Base-by-base conservation (phyloP, 352 stramenopile species). In the Phytophthora cactorum region DNA sequence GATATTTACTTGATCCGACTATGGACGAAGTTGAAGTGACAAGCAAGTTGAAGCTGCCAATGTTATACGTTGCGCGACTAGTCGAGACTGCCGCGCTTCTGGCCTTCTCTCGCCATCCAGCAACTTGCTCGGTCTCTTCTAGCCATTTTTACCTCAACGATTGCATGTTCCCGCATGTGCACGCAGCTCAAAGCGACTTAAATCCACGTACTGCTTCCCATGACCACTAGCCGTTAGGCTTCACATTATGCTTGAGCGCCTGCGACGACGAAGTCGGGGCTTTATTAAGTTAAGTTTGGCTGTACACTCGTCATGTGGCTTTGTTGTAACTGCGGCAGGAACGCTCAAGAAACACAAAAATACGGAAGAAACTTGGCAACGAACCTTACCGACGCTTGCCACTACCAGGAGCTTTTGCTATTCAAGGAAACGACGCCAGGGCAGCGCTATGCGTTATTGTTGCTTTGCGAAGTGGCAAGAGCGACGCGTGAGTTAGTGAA, bases 331-430 rank as follows among this genome's bases (percentile, higher is more conserved):
- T 60, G 53, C n/a, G 29, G 17, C 27, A 49, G 46, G 49, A 66
- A 66, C 54, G 25, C 31, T 38, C 45, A 9, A 52, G 53, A 58
- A 69, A 50, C 46, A 53, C n/a, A 43, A 60, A 71, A 72, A 62
- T 63, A 63, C 51, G 56, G 64, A 68, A 67, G 51, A 59, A 47
- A 61, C 63, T 54, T 54, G 62, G 53, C 54, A 58, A 69, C 55
- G 63, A 59, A 68, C 52, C 29, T 27, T 43, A 12, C 31, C 17
- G 51, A 49, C 60, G 36, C 62, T 57, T 65, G 43, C 31, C 56
- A 56, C 27, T 41, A 52, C 31, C 28, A 56, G 32, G 32, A 17
- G 44, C 44, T 31, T 32, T 50, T 50, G 22, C 66, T 69, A 73
- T 73, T 69, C 45, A 31, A 65, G 53, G 59, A 69, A 64, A 41